Evolutionary conservation across 1,284 basidiomycete genomes (phyloP), one percentile per base, ranked within the genome.

Genomic region (Apiotrichum gamsii): DNA sequence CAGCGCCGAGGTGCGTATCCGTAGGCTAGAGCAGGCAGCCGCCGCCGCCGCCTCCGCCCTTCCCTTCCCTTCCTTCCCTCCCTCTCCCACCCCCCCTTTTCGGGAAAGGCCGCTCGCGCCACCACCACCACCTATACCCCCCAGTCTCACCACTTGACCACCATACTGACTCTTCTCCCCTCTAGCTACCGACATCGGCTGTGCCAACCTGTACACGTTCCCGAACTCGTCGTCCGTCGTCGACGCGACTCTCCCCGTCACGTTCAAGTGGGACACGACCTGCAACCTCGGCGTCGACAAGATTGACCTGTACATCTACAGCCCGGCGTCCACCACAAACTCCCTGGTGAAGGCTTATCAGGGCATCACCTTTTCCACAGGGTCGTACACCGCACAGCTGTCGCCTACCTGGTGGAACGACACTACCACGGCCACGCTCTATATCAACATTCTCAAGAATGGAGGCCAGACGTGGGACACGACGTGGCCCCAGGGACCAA

Each of bases 381-480:
- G 85, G 21, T 72, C 73, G 44, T 83, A 81, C 65, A 67, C 76
- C 8, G 70, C 68, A 15, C 54, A 67, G 11, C 70, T 91, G 38
- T 69, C 80, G 49, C 82, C 87, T 0, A 75, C 76, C 31, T 90
- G 87, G 87, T 90, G 86, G 85, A 84, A 87, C 60, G 69, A 77
- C 11, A 80, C 82, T 3, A 52, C 74, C 2, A 71, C 75, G 3
- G 74, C 79, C 16, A 59, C 69, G 8, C 77, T 90, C 15, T 82
- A 90, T 60, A 65, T 90, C 51, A 73, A 75, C 47, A 84, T 91
- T 64, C 74, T 87, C 51, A 65, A 79, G 14, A 61, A 75, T 9
- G 81, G 80, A 29, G 62, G 74, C 3, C 75, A 78, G 3, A 38
- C 51, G 1, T 87, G 82, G 74, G 65, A 81, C 31, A 76, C 78